Conservation (phyloP, 108 stramenopile genomes). For the Skeletonema grethae region DNA sequence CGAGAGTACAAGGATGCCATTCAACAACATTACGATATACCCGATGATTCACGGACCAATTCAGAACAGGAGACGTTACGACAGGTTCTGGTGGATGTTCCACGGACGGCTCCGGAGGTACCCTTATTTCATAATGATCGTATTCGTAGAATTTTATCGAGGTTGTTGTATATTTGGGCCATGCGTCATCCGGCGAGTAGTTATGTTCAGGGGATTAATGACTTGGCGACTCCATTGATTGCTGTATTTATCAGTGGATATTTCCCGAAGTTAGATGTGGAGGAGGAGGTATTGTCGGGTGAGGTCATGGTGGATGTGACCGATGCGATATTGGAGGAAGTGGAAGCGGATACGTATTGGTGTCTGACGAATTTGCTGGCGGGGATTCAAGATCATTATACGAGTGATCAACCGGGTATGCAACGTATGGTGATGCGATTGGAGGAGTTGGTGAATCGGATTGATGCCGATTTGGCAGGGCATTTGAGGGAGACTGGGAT, state of each 20-base stretch:
- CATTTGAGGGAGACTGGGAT: slow-evolving; percentile 83
- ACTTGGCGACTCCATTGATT: slow-evolving; percentile 93
- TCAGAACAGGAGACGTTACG: slow-evolving; percentile 95
- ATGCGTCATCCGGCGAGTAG: slow-evolving; percentile 94
- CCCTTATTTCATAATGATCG: slow-evolving; percentile 93
- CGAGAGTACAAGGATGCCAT: slow-evolving; percentile 85
- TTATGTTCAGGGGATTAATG: slow-evolving; percentile 99
- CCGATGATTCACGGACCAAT: slow-evolving; percentile 74
- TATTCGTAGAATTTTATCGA: slow-evolving; percentile 75
- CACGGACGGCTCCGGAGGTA: slow-evolving; percentile 91
- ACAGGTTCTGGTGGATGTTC: slow-evolving; percentile 97
- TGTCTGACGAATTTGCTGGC: slow-evolving; percentile 95
- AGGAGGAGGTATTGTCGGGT: slow-evolving; percentile 64
- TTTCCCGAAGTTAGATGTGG: slow-evolving; percentile 25
- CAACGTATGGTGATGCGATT: slow-evolving; percentile 95
- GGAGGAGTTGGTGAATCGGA: slow-evolving; percentile 92
- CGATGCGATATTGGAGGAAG: slow-evolving; percentile 65
- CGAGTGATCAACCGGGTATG: slow-evolving; percentile 95
- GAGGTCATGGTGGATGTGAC: slow-evolving; percentile 66
- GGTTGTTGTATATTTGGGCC: slow-evolving; percentile 97
- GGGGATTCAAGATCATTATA: slow-evolving; percentile 98
- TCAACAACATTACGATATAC: slow-evolving; percentile 83
- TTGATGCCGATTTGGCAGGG: slow-evolving; percentile 85
- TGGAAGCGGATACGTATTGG: slow-evolving; percentile 99
- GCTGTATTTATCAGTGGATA: slow-evolving; percentile 87